Evolutionary conservation across 1,139 yeast genomes (phyloP).

Genomic region (Candida smagusa): DNA sequence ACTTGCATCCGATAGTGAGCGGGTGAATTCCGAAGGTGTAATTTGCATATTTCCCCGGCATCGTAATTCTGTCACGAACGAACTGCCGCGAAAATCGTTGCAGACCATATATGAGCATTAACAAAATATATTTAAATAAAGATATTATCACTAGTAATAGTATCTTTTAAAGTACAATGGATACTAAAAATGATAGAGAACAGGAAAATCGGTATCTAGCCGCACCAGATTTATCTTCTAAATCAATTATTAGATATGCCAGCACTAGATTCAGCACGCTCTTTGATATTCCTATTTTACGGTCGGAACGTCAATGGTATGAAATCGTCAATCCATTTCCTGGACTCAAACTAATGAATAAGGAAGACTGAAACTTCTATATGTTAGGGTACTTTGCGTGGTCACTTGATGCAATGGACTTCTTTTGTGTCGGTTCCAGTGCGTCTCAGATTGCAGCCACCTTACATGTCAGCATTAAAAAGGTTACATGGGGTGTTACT

Average conservation of each 20-base stretch:
- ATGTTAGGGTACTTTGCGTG: constrained; percentile 65
- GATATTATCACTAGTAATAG: too few relatives aligned
- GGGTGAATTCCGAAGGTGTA: too few relatives aligned
- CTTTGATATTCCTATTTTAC: constrained; percentile 13
- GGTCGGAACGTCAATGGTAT: constrained; percentile 11
- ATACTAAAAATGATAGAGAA: background rate
- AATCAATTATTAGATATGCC: constrained; percentile 7
- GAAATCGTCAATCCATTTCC: constrained; percentile 52
- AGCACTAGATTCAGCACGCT: constrained; percentile 14
- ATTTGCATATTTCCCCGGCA: too few relatives aligned
- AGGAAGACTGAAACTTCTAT: constrained; percentile 61
- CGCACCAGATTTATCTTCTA: constrained; percentile 5
- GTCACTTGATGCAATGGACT: constrained; percentile 81
- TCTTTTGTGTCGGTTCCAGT: constrained; percentile 65
- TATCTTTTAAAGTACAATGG: background rate
- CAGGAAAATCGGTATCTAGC: constrained; percentile 4
- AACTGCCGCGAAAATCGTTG: too few relatives aligned
- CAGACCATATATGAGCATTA: too few relatives aligned
- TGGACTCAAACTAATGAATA: constrained; percentile 41
- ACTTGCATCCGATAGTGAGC: too few relatives aligned
- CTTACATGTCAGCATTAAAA: constrained; percentile 47
- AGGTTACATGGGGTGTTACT: constrained; percentile 78
- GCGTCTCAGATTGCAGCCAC: constrained; percentile 54
- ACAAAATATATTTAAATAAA: too few relatives aligned
- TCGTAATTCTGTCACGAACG: too few relatives aligned